phyloP scores from a whole-genome alignment of 2,329 filamentous ascomycete species.

The Diaporthe sp. region DNA sequence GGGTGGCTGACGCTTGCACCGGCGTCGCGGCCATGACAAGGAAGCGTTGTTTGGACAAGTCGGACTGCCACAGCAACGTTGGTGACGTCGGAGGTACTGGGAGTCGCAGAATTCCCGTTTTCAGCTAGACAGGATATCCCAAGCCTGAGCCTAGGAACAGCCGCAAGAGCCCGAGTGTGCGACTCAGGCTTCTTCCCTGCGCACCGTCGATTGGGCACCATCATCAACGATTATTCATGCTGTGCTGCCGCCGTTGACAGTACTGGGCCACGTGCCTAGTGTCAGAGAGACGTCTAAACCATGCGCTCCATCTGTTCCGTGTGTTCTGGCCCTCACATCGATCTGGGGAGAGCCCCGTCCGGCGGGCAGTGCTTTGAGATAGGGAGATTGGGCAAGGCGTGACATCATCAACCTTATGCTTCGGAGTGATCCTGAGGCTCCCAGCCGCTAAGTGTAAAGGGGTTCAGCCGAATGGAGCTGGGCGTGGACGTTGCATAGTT shows the following conservation, averaged over 20 bases:
- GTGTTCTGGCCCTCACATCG: not conserved
- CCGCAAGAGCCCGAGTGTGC: conserved; percentile 5
- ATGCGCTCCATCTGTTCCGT: not conserved
- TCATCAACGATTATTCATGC: conserved; percentile 6
- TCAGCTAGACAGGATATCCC: conserved; percentile 8
- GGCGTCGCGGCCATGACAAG: not conserved
- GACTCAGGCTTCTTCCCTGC: conserved; percentile 23
- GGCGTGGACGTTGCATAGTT: not conserved
- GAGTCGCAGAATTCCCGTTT: conserved; percentile 18
- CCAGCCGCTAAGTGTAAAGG: conserved; percentile 9
- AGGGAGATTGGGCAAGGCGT: conserved; percentile 15
- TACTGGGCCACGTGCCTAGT: conserved; percentile 22
- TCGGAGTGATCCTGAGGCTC: conserved; percentile 11
- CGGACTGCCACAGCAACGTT: not conserved
- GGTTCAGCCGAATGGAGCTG: conserved; percentile 25
- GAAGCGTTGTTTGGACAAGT: conserved; percentile 1
- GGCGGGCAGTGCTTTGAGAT: not conserved
- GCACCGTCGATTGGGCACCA: not conserved
- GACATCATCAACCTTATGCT: conserved; percentile 31
- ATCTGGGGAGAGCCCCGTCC: conserved; percentile 20
- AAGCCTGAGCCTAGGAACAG: conserved; percentile 16
- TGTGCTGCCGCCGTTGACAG: not conserved
- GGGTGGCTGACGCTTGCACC: not conserved
- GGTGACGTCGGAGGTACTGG: conserved; percentile 19
- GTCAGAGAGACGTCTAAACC: conserved; percentile 13